Evolutionary conservation across 2,329 filamentous ascomycete species (phyloP).

Genomic region (Neonectria magnoliae): DNA sequence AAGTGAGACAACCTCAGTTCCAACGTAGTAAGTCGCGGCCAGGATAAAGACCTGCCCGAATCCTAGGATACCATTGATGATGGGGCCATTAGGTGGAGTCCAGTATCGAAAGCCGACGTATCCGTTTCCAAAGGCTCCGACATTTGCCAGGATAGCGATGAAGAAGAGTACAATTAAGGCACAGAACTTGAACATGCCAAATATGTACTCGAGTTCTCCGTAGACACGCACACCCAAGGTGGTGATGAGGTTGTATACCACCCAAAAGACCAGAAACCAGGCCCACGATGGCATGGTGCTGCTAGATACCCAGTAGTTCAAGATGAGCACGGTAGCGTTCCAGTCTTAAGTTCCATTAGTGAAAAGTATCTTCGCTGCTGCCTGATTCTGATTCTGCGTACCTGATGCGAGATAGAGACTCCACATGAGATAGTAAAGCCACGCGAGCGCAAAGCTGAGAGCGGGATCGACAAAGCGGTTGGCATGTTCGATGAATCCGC

Average conservation of each 20-base stretch:
- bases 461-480: slow-evolving; percentile 4
- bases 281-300: slow-evolving; percentile 4
- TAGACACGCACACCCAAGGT: not conserved
- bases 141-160: not conserved
- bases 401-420: slow-evolving; percentile 4
- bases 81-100: slow-evolving; percentile 3
- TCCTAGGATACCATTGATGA: slow-evolving; percentile 4
- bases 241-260: not conserved
- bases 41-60: slow-evolving; percentile 8
- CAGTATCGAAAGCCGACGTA: slow-evolving; percentile 11
- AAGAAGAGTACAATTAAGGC: not conserved
- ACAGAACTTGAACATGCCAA: slow-evolving; percentile 6
- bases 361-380: not conserved
- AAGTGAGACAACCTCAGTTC: slow-evolving; percentile 6
- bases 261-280: not conserved
- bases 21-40: slow-evolving; percentile 2
- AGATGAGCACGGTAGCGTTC: not conserved
- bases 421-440: slow-evolving; percentile 10
- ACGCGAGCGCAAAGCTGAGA: not conserved
- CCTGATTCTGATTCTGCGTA: not conserved
- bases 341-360: not conserved
- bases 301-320: slow-evolving; percentile 3
- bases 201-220: slow-evolving; percentile 1
- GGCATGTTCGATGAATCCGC: slow-evolving; percentile 6
- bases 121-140: slow-evolving; percentile 9